phyloP scores from a whole-genome alignment of 352 stramenopile genomes.

The Pythium vanterpoolii region DNA sequence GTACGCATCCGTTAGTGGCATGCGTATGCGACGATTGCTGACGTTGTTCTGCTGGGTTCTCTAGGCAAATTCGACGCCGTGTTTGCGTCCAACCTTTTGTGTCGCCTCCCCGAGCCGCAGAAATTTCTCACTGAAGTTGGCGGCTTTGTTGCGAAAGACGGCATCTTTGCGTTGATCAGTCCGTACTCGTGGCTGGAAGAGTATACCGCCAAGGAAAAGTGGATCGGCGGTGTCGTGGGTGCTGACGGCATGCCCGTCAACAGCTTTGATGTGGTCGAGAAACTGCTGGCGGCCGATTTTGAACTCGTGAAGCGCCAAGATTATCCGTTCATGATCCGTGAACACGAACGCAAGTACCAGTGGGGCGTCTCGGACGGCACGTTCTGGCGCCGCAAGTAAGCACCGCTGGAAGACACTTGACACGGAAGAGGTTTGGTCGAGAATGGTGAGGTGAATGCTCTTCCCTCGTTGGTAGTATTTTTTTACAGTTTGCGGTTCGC shows the following conservation, averaged over 20 bases:
- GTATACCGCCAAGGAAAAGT: slow-evolving; percentile 92
- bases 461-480: slow-evolving; percentile 13
- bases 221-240: slow-evolving; percentile 67
- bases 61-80: slow-evolving; percentile 92
- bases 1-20: slow-evolving; percentile 22
- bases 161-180: slow-evolving; percentile 93
- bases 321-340: slow-evolving; percentile 91
- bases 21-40: neutral
- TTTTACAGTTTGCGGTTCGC: slow-evolving; percentile 27
- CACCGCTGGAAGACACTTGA: neutral
- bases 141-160: slow-evolving; percentile 86
- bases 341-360: slow-evolving; percentile 92
- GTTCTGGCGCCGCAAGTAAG: slow-evolving; percentile 78
- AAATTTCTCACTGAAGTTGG: slow-evolving; percentile 87
- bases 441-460: slow-evolving; percentile 10
- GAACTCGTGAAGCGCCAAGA: slow-evolving; percentile 76
- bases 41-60: neutral
- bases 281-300: slow-evolving; percentile 60
- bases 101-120: slow-evolving; percentile 90
- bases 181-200: slow-evolving; percentile 97
- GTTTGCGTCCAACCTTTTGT: slow-evolving; percentile 95
- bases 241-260: slow-evolving; percentile 42
- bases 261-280: slow-evolving; percentile 66
- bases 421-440: too few relatives aligned
- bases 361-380: slow-evolving; percentile 88